Conservation (phyloP, 306 rosid genomes). For the Castanea sativa region DNA sequence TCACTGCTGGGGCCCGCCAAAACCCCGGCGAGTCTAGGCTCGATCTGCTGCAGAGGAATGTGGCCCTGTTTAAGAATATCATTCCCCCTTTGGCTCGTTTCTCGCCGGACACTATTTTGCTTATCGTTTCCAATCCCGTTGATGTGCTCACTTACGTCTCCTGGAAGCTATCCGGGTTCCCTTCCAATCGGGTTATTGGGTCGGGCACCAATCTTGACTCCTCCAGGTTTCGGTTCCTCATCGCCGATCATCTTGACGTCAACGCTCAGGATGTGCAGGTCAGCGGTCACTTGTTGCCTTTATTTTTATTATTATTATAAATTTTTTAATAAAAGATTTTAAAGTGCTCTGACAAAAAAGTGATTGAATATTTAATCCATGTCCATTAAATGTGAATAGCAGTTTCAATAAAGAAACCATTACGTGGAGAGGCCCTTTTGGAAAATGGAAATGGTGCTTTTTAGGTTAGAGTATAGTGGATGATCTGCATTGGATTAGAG, state of each 20-base stretch:
- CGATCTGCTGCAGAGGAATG: constrained; percentile 74
- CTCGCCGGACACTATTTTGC: constrained; percentile 55
- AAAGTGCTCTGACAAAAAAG: no score
- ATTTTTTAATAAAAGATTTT: no score
- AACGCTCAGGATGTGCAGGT: constrained; percentile 96
- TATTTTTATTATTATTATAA: not conserved
- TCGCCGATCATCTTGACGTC: constrained; percentile 91
- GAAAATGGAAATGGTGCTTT: no score
- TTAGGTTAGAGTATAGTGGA: no score
- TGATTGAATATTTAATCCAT: no score
- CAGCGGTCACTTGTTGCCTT: not conserved
- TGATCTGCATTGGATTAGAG: no score
- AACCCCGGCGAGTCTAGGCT: constrained; percentile 67
- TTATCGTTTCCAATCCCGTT: constrained; percentile 83
- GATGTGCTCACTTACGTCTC: constrained; percentile 78
- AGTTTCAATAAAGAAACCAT: no score
- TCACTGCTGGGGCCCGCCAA: constrained; percentile 90
- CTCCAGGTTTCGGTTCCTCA: constrained; percentile 79
- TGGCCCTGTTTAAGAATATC: constrained; percentile 53
- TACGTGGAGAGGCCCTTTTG: no score
- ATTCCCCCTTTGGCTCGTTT: constrained; percentile 63
- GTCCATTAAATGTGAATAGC: no score
- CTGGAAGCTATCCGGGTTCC: constrained; percentile 89
- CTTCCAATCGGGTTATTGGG: constrained; percentile 85
- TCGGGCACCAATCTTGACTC: constrained; percentile 95